Evolutionary conservation across 1,284 basidiomycete genomes (phyloP), one percentile per base, ranked within the genome.

Genomic region (Ustilago crameri): DNA sequence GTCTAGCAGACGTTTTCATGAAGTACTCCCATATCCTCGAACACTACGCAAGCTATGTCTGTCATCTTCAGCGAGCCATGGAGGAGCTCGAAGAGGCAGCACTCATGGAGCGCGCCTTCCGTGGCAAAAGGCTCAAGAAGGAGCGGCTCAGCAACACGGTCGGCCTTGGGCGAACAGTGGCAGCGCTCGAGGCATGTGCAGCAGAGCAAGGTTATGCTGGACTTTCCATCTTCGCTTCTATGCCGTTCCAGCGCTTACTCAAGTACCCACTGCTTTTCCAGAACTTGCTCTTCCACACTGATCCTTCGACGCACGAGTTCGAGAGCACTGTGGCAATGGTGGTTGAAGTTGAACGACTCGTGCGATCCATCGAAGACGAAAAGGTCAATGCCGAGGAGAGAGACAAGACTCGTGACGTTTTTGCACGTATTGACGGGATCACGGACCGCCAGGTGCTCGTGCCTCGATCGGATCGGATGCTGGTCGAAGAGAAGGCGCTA

Each of bases 221-320:
- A 0, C 87, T 98, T 41, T 90, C 92, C 32, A 98, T 98, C 79
- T 93, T 93, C 3, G 86, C 97, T 9, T 95, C 93, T 23, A 98
- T 97, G 84, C 95, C 95, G 1, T 96, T 98, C 85, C 95, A 98
- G 82, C 89, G 95, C 30, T 87, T 98, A 41, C 89, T 97, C 82
- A 98, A 98, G 84, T 96, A 98, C 83, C 95, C 95, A 3, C 88
- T 98, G 17, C 88, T 98, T 40, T 97, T 98, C 85, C 95, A 98
- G 85, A 97, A 97, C 84, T 87, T 97, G 4, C 72, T 80, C 43
- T 80, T 77, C 49, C 78, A 95, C 84, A 96, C 95, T 9, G 95
- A 98, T 79, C 93, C 95, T 1, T 95, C 93, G 71, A 94, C 94
- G 2, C 93, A 91, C 81, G 95, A 98, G 85, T 98, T 97, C 81